A percentile compares a stretch with the other conserved stretches of the same genome.
phyloP scores from a whole-genome alignment of 257 asterid species.

The Salvia splendens region DNA sequence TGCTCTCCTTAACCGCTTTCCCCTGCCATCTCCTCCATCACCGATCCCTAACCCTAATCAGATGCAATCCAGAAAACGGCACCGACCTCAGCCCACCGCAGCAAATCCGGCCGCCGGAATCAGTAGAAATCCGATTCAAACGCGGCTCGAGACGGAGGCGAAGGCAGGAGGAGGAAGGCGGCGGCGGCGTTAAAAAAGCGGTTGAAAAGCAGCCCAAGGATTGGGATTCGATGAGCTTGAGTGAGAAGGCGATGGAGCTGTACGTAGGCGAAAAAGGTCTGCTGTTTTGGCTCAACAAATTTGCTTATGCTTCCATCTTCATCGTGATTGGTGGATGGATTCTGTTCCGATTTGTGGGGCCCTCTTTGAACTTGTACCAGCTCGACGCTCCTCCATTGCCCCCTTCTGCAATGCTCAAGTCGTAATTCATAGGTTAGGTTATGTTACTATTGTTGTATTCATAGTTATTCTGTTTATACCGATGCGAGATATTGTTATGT shows the following conservation, averaged over 20 bases:
- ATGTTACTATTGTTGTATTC: too few species aligned
- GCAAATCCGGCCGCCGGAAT: conserved; percentile 46
- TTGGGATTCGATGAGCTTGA: conserved; percentile 75
- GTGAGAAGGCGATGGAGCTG: conserved; percentile 74
- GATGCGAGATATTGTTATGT: too few species aligned
- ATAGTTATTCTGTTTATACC: too few species aligned
- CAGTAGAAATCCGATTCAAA: conserved; percentile 62
- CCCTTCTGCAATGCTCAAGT: conserved; percentile 59
- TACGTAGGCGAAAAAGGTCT: conserved; percentile 77
- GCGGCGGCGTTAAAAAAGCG: conserved; percentile 15
- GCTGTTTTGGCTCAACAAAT: conserved; percentile 84
- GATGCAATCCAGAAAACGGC: conserved; percentile 41
- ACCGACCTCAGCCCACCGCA: conserved; percentile 37
- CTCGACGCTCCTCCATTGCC: conserved; percentile 76
- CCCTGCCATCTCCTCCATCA: conserved; percentile 40
- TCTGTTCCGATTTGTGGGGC: conserved; percentile 77
- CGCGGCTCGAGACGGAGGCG: conserved; percentile 64
- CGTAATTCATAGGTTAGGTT: too few species aligned
- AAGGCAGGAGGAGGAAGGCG: conserved; percentile 41
- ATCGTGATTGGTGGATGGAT: conserved; percentile 89
- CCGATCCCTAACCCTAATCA: conserved; percentile 32
- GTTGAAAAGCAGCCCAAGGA: conserved; percentile 48
- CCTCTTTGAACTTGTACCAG: conserved; percentile 77
- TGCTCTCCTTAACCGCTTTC: conserved; percentile 51
- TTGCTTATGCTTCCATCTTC: conserved; percentile 85